Evolutionary conservation across 2,329 filamentous ascomycete species (phyloP).

Genomic region (Nothophaeocryptopus gaeumannii): DNA sequence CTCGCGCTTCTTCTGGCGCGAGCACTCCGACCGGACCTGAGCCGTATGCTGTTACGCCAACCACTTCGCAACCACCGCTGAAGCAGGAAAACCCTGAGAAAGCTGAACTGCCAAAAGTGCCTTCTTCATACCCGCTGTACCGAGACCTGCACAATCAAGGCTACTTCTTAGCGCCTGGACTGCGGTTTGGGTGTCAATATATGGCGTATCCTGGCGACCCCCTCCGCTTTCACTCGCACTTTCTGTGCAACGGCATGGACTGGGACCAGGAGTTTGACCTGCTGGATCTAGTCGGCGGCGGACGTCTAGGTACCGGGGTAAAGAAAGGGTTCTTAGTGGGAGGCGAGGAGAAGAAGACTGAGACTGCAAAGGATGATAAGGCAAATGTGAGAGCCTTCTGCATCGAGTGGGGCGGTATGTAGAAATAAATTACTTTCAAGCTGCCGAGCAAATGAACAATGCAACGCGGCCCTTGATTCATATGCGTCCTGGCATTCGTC

Average conservation of each 20-base stretch:
- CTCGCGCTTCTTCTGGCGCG: constrained; percentile 16
- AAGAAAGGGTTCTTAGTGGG: constrained; percentile 94
- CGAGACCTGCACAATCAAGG: constrained; percentile 72
- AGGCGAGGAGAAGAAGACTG: constrained; percentile 52
- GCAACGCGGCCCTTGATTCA: no score
- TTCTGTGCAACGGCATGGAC: constrained; percentile 76
- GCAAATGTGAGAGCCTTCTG: constrained; percentile 67
- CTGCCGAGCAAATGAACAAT: no score
- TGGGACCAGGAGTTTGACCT: constrained; percentile 86
- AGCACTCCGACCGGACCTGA: constrained; percentile 14
- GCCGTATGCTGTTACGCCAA: constrained; percentile 45
- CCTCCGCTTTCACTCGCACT: constrained; percentile 91
- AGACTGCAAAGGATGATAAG: constrained; percentile 34
- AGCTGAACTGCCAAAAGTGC: constrained; percentile 33
- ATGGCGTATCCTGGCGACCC: constrained; percentile 95
- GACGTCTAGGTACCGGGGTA: constrained; percentile 84
- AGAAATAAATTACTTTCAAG: constrained; percentile 24
- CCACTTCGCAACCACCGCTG: constrained; percentile 50
- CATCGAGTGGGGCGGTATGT: constrained; percentile 94
- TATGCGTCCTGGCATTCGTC: no score
- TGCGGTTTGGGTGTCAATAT: constrained; percentile 92
- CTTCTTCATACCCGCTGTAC: constrained; percentile 70
- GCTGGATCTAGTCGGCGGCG: constrained; percentile 80
- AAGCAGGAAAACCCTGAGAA: constrained; percentile 7
- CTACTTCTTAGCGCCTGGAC: constrained; percentile 85